Evolutionary conservation across 75 land plant genomes (phyloP).

Genomic region (Chamaecyparis obtusa): DNA sequence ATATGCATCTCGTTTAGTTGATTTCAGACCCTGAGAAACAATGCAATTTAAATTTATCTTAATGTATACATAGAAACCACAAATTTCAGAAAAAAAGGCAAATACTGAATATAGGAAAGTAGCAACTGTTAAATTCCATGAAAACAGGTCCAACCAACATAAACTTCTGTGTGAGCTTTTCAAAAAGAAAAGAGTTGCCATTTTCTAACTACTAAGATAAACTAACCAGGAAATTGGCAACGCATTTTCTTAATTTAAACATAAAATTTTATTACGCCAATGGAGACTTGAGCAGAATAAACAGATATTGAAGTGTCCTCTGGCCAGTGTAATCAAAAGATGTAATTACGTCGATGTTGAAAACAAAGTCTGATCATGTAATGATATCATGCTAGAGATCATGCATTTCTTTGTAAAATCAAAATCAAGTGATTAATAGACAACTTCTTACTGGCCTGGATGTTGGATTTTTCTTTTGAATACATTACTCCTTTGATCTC

Average conservation of each 20-base stretch:
- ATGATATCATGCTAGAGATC: not conserved
- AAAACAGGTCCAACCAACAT: not conserved
- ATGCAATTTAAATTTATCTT: not conserved
- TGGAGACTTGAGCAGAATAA: not conserved
- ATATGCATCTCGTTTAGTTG: conserved; percentile 91
- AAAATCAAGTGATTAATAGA: not conserved
- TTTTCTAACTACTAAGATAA: not conserved
- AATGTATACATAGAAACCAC: not conserved
- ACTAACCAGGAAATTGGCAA: not conserved
- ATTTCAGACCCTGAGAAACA: conserved; percentile 68
- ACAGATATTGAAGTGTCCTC: not conserved
- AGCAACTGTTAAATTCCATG: not conserved
- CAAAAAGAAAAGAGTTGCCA: not conserved
- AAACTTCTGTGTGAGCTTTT: not conserved
- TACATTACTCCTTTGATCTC: not conserved
- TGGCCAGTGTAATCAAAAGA: not conserved
- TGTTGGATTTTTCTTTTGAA: not conserved
- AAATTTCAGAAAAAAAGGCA: not conserved
- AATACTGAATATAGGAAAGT: not conserved
- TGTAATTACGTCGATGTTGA: not conserved
- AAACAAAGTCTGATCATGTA: not conserved
- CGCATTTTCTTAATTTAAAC: not conserved
- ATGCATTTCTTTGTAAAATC: not conserved
- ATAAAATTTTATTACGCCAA: not conserved
- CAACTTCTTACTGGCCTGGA: not conserved